phyloP scores from a whole-genome alignment of 441 rosid genomes.

The Caryocar brasiliense region DNA sequence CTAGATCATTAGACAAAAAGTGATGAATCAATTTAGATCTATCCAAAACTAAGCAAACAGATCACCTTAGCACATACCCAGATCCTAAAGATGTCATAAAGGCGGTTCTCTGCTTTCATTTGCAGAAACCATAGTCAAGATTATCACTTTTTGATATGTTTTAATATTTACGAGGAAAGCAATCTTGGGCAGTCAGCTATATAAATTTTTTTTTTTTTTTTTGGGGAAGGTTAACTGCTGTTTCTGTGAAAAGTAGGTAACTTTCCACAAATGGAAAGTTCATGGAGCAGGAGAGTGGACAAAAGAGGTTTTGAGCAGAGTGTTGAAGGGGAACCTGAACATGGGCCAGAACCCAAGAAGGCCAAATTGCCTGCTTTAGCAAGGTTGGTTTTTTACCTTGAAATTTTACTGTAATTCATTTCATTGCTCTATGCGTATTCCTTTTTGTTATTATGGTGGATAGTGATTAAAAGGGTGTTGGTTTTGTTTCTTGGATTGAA shows the following conservation, averaged over 20 bases:
- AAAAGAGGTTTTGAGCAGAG: conserved; percentile 53
- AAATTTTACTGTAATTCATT: neutral
- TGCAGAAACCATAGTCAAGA: no score
- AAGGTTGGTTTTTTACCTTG: conserved; percentile 37
- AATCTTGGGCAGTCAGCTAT: neutral
- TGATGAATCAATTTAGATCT: conserved; percentile 42
- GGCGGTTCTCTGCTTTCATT: conserved; percentile 1
- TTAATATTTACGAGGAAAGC: no score
- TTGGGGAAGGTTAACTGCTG: conserved; percentile 4
- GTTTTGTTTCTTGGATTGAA: neutral
- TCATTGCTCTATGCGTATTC: neutral
- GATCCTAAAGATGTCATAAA: conserved; percentile 29
- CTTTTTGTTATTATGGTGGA: neutral
- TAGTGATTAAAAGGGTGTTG: neutral
- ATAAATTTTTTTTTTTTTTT: no score
- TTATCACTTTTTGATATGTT: no score
- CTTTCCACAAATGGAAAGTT: conserved; percentile 55
- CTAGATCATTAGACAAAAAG: conserved; percentile 11
- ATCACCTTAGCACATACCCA: conserved; percentile 26
- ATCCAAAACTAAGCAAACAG: conserved; percentile 16
- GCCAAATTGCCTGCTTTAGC: conserved; percentile 78
- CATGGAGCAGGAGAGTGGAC: conserved; percentile 37
- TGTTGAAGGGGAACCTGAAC: conserved; percentile 40
- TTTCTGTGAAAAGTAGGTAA: conserved; percentile 1
- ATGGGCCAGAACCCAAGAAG: conserved; percentile 52